A percentile compares a stretch with the other conserved stretches of the same genome.
These are phyloP conservation scores for Podila epicladia DNA, from an alignment of 192 early-diverging fungal genomes.

Conservation along the genomic window DNA sequence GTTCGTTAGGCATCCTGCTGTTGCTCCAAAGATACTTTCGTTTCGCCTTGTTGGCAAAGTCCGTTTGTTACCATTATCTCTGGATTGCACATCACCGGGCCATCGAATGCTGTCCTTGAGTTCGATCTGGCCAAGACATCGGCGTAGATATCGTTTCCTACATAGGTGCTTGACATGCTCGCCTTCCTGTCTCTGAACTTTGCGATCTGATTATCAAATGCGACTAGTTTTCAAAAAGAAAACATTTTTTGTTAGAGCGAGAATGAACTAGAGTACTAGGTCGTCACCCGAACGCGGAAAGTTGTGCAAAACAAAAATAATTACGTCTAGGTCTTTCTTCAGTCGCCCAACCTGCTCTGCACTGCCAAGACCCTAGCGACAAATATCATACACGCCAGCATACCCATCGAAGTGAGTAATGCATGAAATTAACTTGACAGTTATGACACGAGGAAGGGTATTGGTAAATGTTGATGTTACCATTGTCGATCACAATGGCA, in stretches of 20 bases:
- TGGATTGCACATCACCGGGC: conserved; percentile 73
- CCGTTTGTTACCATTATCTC: conserved; percentile 69
- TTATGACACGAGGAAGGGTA: not conserved
- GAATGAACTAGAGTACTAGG: not conserved
- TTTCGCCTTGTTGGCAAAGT: not conserved
- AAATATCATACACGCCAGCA: not conserved
- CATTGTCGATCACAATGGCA: conserved; percentile 54
- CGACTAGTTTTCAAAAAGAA: conserved; percentile 51
- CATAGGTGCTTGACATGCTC: conserved; percentile 54
- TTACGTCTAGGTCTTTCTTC: conserved; percentile 68
- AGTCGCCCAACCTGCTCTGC: conserved; percentile 85
- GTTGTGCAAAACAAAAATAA: not conserved
- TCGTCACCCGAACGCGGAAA: not conserved
- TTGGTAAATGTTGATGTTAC: conserved; percentile 14
- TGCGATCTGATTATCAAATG: conserved; percentile 76
- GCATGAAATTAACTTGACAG: too few relatives aligned
- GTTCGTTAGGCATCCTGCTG: too few relatives aligned
- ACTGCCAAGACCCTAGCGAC: conserved; percentile 71
- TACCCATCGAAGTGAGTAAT: too few relatives aligned
- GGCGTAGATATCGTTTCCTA: conserved; percentile 76
- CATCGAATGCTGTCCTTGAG: conserved; percentile 72
- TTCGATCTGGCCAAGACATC: conserved; percentile 62
- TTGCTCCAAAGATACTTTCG: not conserved
- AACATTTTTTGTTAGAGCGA: not conserved
- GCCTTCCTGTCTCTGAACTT: conserved; percentile 71